Base-by-base conservation (phyloP, 805 yeast species). In the Suhomyces sp. region DNA sequence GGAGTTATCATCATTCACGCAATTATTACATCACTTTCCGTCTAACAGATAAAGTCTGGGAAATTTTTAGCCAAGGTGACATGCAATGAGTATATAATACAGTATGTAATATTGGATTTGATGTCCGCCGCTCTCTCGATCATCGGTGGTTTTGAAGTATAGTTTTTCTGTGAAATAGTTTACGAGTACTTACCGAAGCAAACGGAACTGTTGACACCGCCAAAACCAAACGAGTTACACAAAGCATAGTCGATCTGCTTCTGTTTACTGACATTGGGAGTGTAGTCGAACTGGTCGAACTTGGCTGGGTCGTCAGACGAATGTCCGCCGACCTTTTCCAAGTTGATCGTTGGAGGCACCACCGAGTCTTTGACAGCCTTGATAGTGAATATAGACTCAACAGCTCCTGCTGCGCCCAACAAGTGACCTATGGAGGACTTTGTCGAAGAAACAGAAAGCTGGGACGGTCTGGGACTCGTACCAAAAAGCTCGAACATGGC, bases 171-270 rank as follows among this genome's bases (percentile, higher is more conserved):
- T 2, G 27, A 6, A 26, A 6, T 26, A 26, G 29, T 27, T 27
- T 17, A 38, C n/a, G 42, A 19, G 48, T 54, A 67, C 48, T 62
- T 66, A 1, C 62, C 56, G 49, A 86, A 81, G 44, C 85, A 77
- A 2, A 94, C 63, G 2, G 96, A 80, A 6, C 96, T 86, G 68
- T 94, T 94, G 5, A 96, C 90, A 7, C 99, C 99, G 6, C 99
- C 99, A 72, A 94, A 94, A 0, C 99, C 99, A 71, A 96, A 93
- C 60, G 97, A 90, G 64, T 94, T 94, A 47, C 90, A 83, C 60
- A 94, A 56, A 0, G 93, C 97, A 57, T 81, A 77, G 3, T 78
- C 62, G 4, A 88, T 65, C 2, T 67, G 60, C 23, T 67, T 73
- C 12, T 59, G 48, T 44, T 72, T 62, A 8, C 87, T 75, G 10